A percentile compares a stretch with the other conserved stretches of the same genome.
Conservation (phyloP, 2,329 filamentous ascomycete species). For the Beauveria pseudobassiana region DNA sequence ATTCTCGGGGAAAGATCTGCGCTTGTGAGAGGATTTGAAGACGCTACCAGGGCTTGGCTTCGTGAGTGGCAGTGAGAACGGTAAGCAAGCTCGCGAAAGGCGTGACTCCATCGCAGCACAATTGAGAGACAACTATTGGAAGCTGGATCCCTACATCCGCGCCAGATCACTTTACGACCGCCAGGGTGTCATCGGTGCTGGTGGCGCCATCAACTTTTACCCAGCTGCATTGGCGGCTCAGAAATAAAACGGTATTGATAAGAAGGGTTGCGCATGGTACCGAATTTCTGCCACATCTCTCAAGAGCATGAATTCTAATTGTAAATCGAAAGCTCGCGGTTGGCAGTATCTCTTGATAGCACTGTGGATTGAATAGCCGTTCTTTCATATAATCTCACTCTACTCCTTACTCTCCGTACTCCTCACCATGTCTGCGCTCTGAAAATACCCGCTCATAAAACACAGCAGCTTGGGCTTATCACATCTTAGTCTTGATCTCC, state of each 20-base stretch:
- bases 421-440: not conserved
- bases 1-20: constrained; percentile 56
- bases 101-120: constrained; percentile 54
- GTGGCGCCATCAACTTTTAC: constrained; percentile 68
- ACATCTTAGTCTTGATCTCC: constrained; percentile 88
- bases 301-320: not conserved
- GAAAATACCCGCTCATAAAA: not conserved
- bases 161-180: constrained; percentile 82
- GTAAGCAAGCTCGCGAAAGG: constrained; percentile 43
- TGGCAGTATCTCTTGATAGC: not conserved
- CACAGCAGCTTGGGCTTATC: constrained; percentile 14
- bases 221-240: constrained; percentile 20
- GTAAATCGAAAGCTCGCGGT: not conserved
- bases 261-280: not conserved
- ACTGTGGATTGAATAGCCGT: not conserved
- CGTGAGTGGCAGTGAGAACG: constrained; percentile 33
- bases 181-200: constrained; percentile 59
- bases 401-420: not conserved
- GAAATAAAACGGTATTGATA: not conserved
- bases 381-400: not conserved
- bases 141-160: constrained; percentile 77
- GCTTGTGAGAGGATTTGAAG: constrained; percentile 68
- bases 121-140: constrained; percentile 76
- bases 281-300: not conserved
- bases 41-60: constrained; percentile 70